These are phyloP conservation scores for Cochlearia excelsa DNA, from an alignment of 345 rosid species.

Conservation along the genomic window DNA sequence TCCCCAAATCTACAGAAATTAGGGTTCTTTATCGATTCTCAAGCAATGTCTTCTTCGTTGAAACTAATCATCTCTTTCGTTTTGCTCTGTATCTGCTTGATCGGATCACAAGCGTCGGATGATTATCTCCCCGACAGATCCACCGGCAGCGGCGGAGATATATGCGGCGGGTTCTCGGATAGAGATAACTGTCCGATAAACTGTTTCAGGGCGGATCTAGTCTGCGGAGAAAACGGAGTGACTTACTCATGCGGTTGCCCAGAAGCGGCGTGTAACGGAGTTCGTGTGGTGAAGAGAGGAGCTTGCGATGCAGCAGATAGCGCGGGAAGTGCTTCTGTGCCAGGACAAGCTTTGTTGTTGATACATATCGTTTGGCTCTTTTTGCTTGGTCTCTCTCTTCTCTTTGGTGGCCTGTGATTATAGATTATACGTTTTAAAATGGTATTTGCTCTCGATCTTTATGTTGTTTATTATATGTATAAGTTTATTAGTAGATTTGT, in stretches of 20 bases:
- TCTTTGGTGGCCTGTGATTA: constrained; percentile 64
- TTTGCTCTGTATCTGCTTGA: constrained; percentile 20
- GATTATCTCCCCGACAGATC: constrained; percentile 14
- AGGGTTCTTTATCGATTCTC: too few species aligned
- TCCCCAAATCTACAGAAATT: too few species aligned
- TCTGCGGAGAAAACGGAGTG: constrained; percentile 78
- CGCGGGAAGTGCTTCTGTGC: constrained; percentile 65
- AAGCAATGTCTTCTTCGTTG: too few species aligned
- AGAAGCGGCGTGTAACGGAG: constrained; percentile 72
- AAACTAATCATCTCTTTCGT: constrained; percentile 11
- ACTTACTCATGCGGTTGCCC: constrained; percentile 97
- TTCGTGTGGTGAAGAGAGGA: constrained; percentile 62
- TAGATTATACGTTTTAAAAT: too few species aligned
- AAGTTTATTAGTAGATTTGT: too few species aligned
- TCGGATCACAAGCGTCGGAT: constrained; percentile 37
- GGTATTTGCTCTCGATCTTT: not conserved
- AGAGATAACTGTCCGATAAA: constrained; percentile 58
- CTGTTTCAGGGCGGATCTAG: constrained; percentile 85
- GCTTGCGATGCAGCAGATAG: constrained; percentile 67
- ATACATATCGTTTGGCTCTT: constrained; percentile 91
- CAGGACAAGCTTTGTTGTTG: constrained; percentile 84
- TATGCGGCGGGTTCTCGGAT: constrained; percentile 35
- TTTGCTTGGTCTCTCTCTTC: constrained; percentile 73
- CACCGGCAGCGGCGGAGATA: constrained; percentile 18
- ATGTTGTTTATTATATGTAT: too few species aligned